Evolutionary conservation across 768 basidiomycete species (phyloP).

Genomic region (Botryobasidium botryosum): DNA sequence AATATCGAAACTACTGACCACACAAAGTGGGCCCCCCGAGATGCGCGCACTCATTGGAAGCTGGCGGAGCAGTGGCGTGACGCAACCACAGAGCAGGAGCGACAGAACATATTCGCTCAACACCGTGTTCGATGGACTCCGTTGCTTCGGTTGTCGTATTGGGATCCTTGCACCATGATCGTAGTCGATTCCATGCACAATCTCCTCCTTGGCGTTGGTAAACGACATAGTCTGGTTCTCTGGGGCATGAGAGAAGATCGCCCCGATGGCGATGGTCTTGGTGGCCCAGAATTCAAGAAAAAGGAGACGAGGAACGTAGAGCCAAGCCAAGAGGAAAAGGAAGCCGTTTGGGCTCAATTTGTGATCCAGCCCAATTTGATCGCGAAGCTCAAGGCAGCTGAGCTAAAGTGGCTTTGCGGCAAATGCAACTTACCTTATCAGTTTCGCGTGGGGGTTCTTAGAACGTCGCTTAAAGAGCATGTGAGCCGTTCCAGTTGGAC

Average conservation of each 20-base stretch:
- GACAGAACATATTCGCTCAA: background rate
- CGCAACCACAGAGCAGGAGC: background rate
- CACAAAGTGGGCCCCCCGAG: background rate
- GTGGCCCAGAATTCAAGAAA: too few relatives aligned
- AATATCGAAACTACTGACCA: background rate
- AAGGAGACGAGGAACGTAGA: too few relatives aligned
- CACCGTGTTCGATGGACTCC: background rate
- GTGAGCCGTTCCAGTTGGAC: too few relatives aligned
- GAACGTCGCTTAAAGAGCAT: too few relatives aligned
- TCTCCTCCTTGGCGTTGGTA: background rate
- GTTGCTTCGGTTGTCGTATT: background rate
- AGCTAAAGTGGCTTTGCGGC: too few relatives aligned
- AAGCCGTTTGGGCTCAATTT: too few relatives aligned
- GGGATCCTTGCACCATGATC: background rate
- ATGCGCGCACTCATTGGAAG: background rate
- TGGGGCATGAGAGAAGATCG: background rate
- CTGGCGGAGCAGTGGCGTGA: background rate
- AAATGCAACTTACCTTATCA: too few relatives aligned
- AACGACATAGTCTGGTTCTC: background rate
- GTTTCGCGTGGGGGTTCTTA: too few relatives aligned
- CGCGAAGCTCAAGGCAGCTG: too few relatives aligned
- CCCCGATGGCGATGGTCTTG: too few relatives aligned
- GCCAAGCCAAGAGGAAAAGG: too few relatives aligned
- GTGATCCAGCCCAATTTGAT: too few relatives aligned
- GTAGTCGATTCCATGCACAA: slow-evolving; percentile 3